Base-by-base conservation (phyloP, 2,329 filamentous ascomycete genomes). In the Penicillium expansum region DNA sequence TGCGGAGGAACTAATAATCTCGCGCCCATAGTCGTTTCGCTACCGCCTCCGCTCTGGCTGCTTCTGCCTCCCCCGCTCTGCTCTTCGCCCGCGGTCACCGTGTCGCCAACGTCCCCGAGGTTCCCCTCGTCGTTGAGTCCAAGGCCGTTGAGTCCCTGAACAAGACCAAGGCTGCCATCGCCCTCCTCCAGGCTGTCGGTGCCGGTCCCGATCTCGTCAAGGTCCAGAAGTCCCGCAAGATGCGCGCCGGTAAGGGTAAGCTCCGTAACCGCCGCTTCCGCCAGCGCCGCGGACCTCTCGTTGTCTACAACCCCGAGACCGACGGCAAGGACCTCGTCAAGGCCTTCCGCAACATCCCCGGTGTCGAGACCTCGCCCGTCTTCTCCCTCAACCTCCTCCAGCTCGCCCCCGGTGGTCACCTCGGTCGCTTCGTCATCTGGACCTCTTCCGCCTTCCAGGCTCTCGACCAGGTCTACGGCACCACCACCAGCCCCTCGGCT, bases 341-440 rank as follows among this genome's bases (percentile, higher is more conserved):
- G 76, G 93, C 92, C 73, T 97, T 97, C 91, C 92, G 94, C 86
- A 99, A 99, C 89, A 90, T 99, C 76, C 87, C 94, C 74, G 94
- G 94, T 83, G 92, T 97, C 69, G 94, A 99, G 90, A 96, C 92
- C 68, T 92, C 85, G 76, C 88, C 92, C 70, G 92, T 97, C 80
- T 92, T 89, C 82, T 83, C 91, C 67, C 87, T 99, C 74, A 97
- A 97, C 87, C 92, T 97, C 74, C 91, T 99, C 79, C 94, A 99
- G 86, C 91, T 99, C 77, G 94, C 94, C 69, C 94, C 94, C 70
- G 94, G 94, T 86, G 95, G 94, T 74, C 94, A 99, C 83, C 90
- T 99, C 71, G 94, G 94, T 73, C 94, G 94, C 76, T 99, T 99
- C 87, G 86, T 99, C 80, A 86, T 99, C 86, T 99, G 94, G 94